phyloP scores from a whole-genome alignment of 805 yeast genomes.

The Schizosaccharomyces octosporus region DNA sequence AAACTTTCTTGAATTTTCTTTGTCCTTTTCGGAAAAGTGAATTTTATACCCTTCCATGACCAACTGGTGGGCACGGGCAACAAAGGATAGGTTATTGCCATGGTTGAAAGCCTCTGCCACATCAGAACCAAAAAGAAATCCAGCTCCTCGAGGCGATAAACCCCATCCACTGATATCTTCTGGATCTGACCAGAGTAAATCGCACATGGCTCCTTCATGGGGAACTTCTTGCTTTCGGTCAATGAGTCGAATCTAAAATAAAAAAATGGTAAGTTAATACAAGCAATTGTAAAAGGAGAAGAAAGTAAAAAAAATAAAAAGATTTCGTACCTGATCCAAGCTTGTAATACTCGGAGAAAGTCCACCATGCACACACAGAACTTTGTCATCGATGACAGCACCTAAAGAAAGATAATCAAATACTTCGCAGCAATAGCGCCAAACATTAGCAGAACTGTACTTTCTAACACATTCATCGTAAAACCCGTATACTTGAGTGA shows the following conservation, averaged over 20 bases:
- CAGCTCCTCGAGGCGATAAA: conserved; percentile 93
- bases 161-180: conserved; percentile 63
- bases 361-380: conserved; percentile 87
- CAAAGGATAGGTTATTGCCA: conserved; percentile 56
- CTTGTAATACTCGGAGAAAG: conserved; percentile 85
- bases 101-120: conserved; percentile 83
- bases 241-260: conserved; percentile 38
- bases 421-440: conserved; percentile 78
- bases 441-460: conserved; percentile 76
- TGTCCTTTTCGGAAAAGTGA: conserved; percentile 34
- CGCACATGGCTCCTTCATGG: conserved; percentile 96
- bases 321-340: conserved; percentile 32
- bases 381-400: conserved; percentile 71
- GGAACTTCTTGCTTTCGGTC: conserved; percentile 91
- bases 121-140: conserved; percentile 92
- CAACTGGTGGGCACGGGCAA: conserved; percentile 87
- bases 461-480: conserved; percentile 87
- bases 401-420: conserved; percentile 86
- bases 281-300: background rate
- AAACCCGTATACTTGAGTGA: conserved; percentile 87
- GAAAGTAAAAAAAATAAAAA: background rate
- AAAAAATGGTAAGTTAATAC: background rate
- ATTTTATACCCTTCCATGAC: conserved; percentile 95
- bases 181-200: conserved; percentile 87
- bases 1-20: background rate